Evolutionary conservation across 257 asterid species (phyloP).

Genomic region (Verbascum thapsus): DNA sequence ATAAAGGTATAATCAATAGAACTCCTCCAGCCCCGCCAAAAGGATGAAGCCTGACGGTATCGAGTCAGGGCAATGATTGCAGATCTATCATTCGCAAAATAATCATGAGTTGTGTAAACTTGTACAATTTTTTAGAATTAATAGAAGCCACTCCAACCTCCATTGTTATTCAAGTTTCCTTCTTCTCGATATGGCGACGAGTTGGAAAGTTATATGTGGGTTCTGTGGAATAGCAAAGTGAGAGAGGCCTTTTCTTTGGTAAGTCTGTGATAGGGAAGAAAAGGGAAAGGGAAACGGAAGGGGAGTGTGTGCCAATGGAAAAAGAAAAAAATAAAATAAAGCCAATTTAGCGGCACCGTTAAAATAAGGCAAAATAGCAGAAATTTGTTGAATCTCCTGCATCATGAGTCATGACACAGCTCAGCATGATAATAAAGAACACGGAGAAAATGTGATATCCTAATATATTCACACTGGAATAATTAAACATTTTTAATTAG

Average conservation of each 20-base stretch:
- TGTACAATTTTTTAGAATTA: background rate
- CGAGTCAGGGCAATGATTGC: background rate
- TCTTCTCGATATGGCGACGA: background rate
- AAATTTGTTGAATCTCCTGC: too few species aligned
- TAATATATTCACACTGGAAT: background rate
- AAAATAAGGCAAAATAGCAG: too few species aligned
- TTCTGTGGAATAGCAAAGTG: background rate
- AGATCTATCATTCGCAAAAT: background rate
- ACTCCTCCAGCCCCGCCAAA: background rate
- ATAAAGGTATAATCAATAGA: background rate
- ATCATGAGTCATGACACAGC: too few species aligned
- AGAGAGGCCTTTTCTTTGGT: too few species aligned
- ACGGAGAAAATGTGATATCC: too few species aligned
- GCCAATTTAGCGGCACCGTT: too few species aligned
- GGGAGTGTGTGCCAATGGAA: too few species aligned
- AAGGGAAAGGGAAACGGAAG: too few species aligned
- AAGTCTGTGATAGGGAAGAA: too few species aligned
- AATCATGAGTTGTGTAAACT: background rate
- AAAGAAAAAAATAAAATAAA: too few species aligned
- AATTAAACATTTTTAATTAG: background rate
- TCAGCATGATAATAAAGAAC: too few species aligned
- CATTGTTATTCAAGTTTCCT: slow-evolving; percentile 13
- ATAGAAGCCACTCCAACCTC: slow-evolving; percentile 1
- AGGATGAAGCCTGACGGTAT: slow-evolving; percentile 1
- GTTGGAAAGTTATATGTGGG: too few species aligned